phyloP scores from a whole-genome alignment of 2,329 filamentous ascomycete genomes.

The Ophiostoma ips region DNA sequence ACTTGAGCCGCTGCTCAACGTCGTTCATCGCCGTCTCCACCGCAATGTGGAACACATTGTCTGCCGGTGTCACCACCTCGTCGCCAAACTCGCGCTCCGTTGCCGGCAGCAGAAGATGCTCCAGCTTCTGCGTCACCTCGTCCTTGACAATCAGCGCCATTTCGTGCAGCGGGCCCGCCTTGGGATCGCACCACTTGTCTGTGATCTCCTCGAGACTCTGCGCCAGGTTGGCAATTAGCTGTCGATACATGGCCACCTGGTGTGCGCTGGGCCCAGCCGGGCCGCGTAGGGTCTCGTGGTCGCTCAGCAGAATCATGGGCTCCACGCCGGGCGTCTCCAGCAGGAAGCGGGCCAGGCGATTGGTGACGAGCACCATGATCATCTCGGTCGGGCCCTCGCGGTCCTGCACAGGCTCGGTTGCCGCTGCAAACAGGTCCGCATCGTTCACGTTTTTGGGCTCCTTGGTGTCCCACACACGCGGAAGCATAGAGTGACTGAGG shows the following conservation, averaged over 20 bases:
- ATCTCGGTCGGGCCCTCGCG: conserved; percentile 47
- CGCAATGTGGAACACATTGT: conserved; percentile 42
- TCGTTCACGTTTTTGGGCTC: conserved; percentile 45
- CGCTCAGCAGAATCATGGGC: conserved; percentile 32
- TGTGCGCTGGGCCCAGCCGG: conserved; percentile 16
- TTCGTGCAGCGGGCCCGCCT: conserved; percentile 37
- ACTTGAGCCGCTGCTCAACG: conserved; percentile 28
- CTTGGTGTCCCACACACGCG: conserved; percentile 42
- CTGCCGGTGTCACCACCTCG: conserved; percentile 34
- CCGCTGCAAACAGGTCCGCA: conserved; percentile 39
- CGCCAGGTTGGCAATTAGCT: conserved; percentile 29
- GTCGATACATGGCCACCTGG: conserved; percentile 29
- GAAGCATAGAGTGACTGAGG: conserved; percentile 37
- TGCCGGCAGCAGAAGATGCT: conserved; percentile 32
- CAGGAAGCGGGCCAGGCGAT: conserved; percentile 36
- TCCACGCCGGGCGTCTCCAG: conserved; percentile 35
- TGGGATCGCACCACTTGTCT: conserved; percentile 35
- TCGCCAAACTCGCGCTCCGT: conserved; percentile 33
- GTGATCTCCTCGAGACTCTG: conserved; percentile 30
- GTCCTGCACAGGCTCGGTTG: conserved; percentile 34
- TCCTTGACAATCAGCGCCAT: conserved; percentile 33
- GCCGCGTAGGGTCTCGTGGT: conserved; percentile 20
- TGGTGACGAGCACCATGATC: conserved; percentile 39
- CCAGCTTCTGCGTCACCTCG: conserved; percentile 35
- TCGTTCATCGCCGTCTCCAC: conserved; percentile 35